Evolutionary conservation across 352 stramenopile genomes (phyloP).

Genomic region (Pythium scleroteichum): DNA sequence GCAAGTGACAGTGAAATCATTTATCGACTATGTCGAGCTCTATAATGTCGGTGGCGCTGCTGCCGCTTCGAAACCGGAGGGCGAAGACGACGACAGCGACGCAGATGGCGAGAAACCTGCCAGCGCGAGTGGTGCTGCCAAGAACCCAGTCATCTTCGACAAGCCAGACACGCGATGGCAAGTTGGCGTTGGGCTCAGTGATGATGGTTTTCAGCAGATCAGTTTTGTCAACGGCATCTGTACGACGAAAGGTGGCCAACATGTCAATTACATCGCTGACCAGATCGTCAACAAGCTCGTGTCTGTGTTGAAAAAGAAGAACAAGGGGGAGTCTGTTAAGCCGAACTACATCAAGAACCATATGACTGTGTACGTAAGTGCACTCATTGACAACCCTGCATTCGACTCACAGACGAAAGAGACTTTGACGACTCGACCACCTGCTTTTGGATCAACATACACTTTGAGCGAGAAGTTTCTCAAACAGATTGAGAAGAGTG

Average conservation of each 20-base stretch:
- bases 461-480: conserved; percentile 87
- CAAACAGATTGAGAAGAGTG: conserved; percentile 88
- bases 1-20: conserved; percentile 91
- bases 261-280: conserved; percentile 94
- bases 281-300: conserved; percentile 90
- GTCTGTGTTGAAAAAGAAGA: conserved; percentile 92
- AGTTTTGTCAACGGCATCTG: conserved; percentile 99
- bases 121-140: conserved; percentile 34
- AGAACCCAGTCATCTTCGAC: conserved; percentile 86
- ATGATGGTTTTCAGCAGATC: conserved; percentile 94
- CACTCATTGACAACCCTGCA: conserved; percentile 96
- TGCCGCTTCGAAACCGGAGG: conserved; percentile 28
- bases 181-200: conserved; percentile 91
- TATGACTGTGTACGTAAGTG: conserved; percentile 96
- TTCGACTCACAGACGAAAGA: conserved; percentile 99
- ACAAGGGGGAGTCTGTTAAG: conserved; percentile 93
- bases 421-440: conserved; percentile 89
- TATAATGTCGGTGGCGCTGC: conserved; percentile 56
- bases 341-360: conserved; percentile 95
- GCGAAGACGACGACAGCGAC: conserved; percentile 32
- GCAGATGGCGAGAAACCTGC: conserved; percentile 16
- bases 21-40: conserved; percentile 93
- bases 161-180: conserved; percentile 95
- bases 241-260: conserved; percentile 95
- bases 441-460: conserved; percentile 87